Evolutionary conservation across 345 rosid genomes (phyloP).

Genomic region (Acer campestre): DNA sequence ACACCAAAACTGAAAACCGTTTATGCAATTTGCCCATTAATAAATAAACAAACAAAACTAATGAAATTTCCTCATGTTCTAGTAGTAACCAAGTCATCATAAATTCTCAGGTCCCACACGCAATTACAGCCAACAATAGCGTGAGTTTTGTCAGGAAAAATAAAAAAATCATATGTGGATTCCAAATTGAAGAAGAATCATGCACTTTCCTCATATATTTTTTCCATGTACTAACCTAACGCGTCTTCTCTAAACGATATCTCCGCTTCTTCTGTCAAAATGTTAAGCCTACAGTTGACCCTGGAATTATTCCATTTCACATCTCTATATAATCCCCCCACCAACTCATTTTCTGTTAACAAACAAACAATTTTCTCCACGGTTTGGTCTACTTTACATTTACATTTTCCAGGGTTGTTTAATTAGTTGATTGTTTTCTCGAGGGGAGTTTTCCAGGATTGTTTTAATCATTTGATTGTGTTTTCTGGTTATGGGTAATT

Average conservation of each 20-base stretch:
- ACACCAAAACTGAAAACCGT: too few species aligned
- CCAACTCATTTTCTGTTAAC: too few species aligned
- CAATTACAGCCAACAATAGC: neutral
- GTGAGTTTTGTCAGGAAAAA: neutral
- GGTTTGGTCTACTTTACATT: neutral
- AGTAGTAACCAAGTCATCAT: neutral
- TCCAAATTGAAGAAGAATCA: neutral
- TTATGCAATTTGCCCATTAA: too few species aligned
- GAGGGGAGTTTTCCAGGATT: neutral
- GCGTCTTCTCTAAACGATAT: constrained; percentile 3
- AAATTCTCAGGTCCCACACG: constrained; percentile 13
- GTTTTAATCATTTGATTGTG: neutral
- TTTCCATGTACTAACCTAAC: constrained; percentile 10
- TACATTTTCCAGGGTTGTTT: neutral
- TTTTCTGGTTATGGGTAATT: constrained; percentile 50
- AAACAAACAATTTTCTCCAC: neutral
- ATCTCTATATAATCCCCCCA: neutral
- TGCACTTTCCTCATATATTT: neutral
- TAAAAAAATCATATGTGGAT: neutral
- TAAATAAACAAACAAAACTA: too few species aligned
- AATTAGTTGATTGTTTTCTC: too few species aligned
- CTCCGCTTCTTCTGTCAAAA: neutral
- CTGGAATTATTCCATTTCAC: neutral
- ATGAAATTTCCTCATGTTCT: neutral
- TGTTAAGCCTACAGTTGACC: neutral